Evolutionary conservation across 2,329 filamentous ascomycete species (phyloP), one percentile per base, ranked within the genome.

Genomic region (Arthrinium puccinioides): DNA sequence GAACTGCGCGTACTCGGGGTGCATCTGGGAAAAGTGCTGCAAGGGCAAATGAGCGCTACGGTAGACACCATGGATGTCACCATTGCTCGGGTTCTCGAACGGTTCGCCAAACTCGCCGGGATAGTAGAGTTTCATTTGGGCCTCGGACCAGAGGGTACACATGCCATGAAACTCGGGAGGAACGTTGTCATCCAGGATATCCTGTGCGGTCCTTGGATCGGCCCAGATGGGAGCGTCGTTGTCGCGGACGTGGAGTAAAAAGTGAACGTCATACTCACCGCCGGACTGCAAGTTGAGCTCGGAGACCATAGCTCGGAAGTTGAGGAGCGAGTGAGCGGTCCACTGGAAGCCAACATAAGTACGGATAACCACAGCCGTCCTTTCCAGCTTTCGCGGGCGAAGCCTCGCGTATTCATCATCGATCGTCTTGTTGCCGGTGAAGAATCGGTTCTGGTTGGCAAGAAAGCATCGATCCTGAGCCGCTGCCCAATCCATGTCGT

Each of bases 181-280:
- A 50, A 84, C 60, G 50, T 82, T 70, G 52, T 74, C 64, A 54
- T 78, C 72, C 53, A 94, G 66, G 51, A 90, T 75, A 13, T 74
- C 70, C 48, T 87, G 74, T 41, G 87, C 86, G 0, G 79, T 82
- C 21, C 74, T 70, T 14, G 84, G 76, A 50, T 92, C 86, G 1
- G 85, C 78, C 84, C 84, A 94, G 47, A 94, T 87, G 30, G 83
- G 84, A 28, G 81, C 64, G 50, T 84, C 77, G 48, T 84, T 74
- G 56, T 94, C 83, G 50, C 86, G 87, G 46, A 94, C 85, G 48
- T 94, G 87, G 26, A 94, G 73, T 24, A 94, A 68, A 54, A 95
- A 87, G 57, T 92, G 86, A 4, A 94, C 71, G 5, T 75, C 73
- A 50, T 92, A 94, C 56, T 94, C 86, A 32, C 83, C 85, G 21